These are phyloP conservation scores for Sphaerulina vaccinii DNA, from an alignment of 2,329 filamentous ascomycete species.

Conservation along the genomic window DNA sequence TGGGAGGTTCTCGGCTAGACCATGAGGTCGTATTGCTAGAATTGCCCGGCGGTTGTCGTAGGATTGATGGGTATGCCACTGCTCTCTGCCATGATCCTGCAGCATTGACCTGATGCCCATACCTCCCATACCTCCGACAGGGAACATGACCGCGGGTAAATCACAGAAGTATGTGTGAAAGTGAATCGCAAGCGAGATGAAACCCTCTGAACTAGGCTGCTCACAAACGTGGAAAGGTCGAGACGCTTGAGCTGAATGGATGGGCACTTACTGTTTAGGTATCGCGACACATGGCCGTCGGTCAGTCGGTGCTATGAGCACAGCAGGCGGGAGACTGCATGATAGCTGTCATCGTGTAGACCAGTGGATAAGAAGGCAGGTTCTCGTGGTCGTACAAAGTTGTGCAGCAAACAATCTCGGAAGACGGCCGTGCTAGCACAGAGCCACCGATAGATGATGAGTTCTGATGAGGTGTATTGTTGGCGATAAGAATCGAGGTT, in stretches of 20 bases:
- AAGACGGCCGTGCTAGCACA: no score
- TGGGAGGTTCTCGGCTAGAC: constrained; percentile 11
- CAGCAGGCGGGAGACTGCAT: not conserved
- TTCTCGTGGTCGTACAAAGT: not conserved
- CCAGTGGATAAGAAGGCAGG: not conserved
- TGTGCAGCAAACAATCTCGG: not conserved
- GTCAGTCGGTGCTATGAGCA: not conserved
- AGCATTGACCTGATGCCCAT: not conserved
- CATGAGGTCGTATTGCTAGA: constrained; percentile 9
- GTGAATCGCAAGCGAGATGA: no score
- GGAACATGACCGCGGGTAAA: not conserved
- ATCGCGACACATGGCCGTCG: not conserved
- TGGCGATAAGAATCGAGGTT: no score
- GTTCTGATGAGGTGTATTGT: no score
- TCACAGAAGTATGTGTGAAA: not conserved
- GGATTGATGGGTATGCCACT: not conserved
- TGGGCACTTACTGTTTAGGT: not conserved
- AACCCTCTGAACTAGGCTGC: no score
- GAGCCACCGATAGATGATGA: no score
- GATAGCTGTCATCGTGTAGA: not conserved
- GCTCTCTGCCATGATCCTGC: not conserved
- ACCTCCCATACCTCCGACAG: not conserved
- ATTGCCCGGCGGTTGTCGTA: constrained; percentile 11
- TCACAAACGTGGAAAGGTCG: no score
- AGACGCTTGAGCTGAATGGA: not conserved